phyloP scores from a whole-genome alignment of 345 rosid species.

The Trapa bicornis region DNA sequence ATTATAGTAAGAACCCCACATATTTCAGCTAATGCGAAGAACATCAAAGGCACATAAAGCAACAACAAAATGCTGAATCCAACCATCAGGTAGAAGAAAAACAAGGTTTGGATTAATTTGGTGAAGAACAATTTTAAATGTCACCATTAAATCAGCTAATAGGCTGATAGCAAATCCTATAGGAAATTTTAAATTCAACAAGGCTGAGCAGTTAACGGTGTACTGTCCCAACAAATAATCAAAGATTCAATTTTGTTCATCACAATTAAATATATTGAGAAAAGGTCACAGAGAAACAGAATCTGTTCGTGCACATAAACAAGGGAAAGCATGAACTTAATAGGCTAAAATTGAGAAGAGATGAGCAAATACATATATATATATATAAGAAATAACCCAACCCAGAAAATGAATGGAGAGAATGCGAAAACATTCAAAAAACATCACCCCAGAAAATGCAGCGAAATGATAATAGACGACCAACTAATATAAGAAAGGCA shows the following conservation, averaged over 20 bases:
- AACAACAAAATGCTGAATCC: background rate
- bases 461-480: background rate
- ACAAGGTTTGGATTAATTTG: background rate
- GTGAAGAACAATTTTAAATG: background rate
- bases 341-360: background rate
- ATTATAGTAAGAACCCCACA: background rate
- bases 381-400: background rate
- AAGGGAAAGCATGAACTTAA: background rate
- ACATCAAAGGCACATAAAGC: background rate
- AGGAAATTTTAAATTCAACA: background rate
- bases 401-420: background rate
- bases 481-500: background rate
- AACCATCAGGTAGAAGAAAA: background rate
- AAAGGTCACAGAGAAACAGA: background rate
- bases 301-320: background rate
- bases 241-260: background rate
- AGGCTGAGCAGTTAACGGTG: background rate
- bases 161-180: background rate
- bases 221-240: background rate
- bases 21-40: background rate
- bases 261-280: background rate
- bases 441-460: background rate
- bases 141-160: background rate
- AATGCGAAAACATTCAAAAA: constrained; percentile 1
- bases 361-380: background rate